phyloP scores from a whole-genome alignment of 2,329 filamentous ascomycete genomes.

The Penicillium sp. region DNA sequence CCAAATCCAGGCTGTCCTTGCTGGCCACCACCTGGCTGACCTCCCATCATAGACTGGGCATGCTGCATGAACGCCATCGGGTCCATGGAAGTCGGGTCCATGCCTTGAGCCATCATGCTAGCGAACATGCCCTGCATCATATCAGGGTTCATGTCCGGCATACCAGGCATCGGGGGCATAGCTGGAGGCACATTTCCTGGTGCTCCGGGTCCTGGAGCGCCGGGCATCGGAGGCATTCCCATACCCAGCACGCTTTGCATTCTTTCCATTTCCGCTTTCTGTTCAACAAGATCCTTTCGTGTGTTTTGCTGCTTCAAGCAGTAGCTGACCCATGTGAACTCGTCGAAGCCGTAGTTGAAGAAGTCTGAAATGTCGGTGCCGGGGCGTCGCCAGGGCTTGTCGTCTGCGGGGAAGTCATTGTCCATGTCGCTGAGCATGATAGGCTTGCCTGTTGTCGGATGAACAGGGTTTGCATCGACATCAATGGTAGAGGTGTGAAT shows the following conservation, averaged over 20 bases:
- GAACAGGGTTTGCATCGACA: conserved; percentile 76
- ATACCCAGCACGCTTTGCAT: conserved; percentile 60
- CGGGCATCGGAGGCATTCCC: conserved; percentile 49
- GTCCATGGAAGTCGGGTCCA: conserved; percentile 54
- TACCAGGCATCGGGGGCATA: conserved; percentile 41
- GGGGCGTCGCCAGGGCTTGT: conserved; percentile 93
- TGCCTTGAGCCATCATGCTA: conserved; percentile 54
- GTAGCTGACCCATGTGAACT: conserved; percentile 96
- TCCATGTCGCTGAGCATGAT: conserved; percentile 78
- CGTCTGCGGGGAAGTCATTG: conserved; percentile 67
- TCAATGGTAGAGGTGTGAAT: conserved; percentile 76
- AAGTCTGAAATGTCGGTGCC: conserved; percentile 95
- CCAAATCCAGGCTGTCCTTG: conserved; percentile 36
- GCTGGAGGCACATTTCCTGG: conserved; percentile 31
- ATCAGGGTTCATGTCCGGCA: conserved; percentile 53
- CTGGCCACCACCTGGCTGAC: conserved; percentile 40
- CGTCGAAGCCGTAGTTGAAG: conserved; percentile 98
- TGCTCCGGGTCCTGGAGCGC: conserved; percentile 30
- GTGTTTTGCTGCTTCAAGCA: conserved; percentile 82
- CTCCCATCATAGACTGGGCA: conserved; percentile 51
- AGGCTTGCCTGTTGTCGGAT: conserved; percentile 72
- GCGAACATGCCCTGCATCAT: conserved; percentile 61
- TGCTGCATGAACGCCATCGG: conserved; percentile 55
- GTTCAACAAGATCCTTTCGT: conserved; percentile 72
- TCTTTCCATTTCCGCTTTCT: conserved; percentile 67